Evolutionary conservation across 768 basidiomycete genomes (phyloP).

Genomic region (Multifurca ochricompacta): DNA sequence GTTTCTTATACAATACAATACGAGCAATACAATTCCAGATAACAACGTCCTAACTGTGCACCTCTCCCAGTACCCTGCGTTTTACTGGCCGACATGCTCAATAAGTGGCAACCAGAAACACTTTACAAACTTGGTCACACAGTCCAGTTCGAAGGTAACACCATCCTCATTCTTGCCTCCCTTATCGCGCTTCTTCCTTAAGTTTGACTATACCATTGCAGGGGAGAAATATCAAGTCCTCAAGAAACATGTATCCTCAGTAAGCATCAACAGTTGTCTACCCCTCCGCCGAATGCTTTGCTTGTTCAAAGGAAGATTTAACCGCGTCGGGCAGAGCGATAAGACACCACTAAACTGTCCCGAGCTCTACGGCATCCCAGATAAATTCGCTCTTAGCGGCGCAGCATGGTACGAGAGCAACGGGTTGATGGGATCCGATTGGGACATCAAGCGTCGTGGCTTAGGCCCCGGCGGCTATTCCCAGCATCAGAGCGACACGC

Average conservation of each 20-base stretch:
- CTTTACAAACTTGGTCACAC: not conserved
- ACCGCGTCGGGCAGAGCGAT: not conserved
- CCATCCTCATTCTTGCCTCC: not conserved
- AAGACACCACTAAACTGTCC: not conserved
- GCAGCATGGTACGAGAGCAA: not conserved
- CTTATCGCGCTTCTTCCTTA: not conserved
- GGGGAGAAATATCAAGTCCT: not conserved
- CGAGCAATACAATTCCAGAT: too few relatives aligned
- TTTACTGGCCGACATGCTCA: too few relatives aligned
- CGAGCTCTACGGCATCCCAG: not conserved
- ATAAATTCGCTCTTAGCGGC: not conserved
- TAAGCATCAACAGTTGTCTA: not conserved
- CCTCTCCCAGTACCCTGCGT: too few relatives aligned
- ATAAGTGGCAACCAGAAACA: not conserved
- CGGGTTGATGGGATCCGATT: not conserved
- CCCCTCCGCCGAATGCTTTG: too few relatives aligned
- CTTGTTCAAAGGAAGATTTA: not conserved
- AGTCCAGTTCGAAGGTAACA: not conserved
- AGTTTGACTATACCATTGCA: not conserved
- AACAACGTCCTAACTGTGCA: too few relatives aligned
- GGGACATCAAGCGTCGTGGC: not conserved
- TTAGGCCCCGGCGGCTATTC: not conserved
- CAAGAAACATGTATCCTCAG: not conserved
- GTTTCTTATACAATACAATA: too few relatives aligned
- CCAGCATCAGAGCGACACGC: not conserved